phyloP scores from a whole-genome alignment of 169 alveolate species.

The Miamiensis avidus region DNA sequence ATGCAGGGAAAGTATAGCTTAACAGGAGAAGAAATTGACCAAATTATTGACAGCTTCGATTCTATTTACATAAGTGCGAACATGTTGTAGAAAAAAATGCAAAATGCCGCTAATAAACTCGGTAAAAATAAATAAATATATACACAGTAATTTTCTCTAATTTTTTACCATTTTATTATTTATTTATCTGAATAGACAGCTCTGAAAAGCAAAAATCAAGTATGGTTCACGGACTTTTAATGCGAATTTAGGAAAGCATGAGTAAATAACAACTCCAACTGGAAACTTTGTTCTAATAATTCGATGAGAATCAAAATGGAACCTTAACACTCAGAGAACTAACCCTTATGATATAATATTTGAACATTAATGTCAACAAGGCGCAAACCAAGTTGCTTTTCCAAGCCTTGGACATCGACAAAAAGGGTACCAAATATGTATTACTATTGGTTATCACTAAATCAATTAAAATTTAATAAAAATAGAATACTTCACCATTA shows the following conservation, averaged over 20 bases:
- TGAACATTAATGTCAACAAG: conserved; percentile 11
- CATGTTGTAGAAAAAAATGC: not conserved
- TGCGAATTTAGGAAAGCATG: not conserved
- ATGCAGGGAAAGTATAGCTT: not conserved
- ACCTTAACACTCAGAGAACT: conserved; percentile 2
- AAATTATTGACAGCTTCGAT: not conserved
- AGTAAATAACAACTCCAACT: not conserved
- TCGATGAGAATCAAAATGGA: not conserved
- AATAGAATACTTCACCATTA: not conserved
- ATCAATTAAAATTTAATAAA: too few relatives aligned
- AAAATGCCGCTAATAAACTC: not conserved
- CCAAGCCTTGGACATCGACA: conserved; percentile 11
- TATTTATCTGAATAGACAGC: too few relatives aligned
- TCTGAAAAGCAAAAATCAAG: not conserved
- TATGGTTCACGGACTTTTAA: not conserved
- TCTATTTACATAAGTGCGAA: not conserved
- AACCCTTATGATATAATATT: conserved; percentile 3
- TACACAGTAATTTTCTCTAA: too few relatives aligned
- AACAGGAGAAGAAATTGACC: not conserved
- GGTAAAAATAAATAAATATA: too few relatives aligned
- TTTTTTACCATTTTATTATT: too few relatives aligned
- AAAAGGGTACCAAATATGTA: conserved; percentile 1
- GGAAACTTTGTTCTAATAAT: not conserved
- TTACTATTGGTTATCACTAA: too few relatives aligned
- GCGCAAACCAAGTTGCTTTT: conserved; percentile 9